Evolutionary conservation across 1,139 yeast species (phyloP).

Genomic region (Candida sanyaensis): DNA sequence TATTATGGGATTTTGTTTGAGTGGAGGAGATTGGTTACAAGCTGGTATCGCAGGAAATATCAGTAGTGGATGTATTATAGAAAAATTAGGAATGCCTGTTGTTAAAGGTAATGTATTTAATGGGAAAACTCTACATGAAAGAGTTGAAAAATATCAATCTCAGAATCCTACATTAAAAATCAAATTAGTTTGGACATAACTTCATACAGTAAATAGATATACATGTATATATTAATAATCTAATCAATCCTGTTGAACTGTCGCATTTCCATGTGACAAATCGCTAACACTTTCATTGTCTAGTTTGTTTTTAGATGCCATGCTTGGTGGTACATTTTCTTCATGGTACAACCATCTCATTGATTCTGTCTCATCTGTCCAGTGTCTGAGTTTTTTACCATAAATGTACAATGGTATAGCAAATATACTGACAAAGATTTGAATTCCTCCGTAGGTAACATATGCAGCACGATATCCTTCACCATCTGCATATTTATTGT

Average conservation of each 20-base stretch:
- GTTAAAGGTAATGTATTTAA: conserved; percentile 51
- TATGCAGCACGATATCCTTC: conserved; percentile 52
- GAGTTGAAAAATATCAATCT: conserved; percentile 29
- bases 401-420: conserved; percentile 58
- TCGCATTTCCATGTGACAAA: not conserved
- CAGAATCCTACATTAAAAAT: conserved; percentile 11
- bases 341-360: conserved; percentile 34
- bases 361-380: conserved; percentile 49
- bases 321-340: conserved; percentile 20
- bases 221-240: not conserved
- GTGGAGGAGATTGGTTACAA: conserved; percentile 47
- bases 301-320: conserved; percentile 5
- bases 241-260: not conserved
- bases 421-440: conserved; percentile 47
- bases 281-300: conserved; percentile 1
- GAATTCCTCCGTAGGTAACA: conserved; percentile 55
- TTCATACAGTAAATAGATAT: no score
- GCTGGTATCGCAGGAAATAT: conserved; percentile 73
- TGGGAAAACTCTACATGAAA: conserved; percentile 33
- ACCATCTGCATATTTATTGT: conserved; percentile 43
- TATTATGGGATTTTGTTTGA: conserved; percentile 56
- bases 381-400: conserved; percentile 53
- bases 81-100: conserved; percentile 72
- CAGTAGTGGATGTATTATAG: conserved; percentile 79
- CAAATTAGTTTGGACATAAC: conserved; percentile 6